These are phyloP conservation scores for Metschnikowia chrysomelidarum DNA, from an alignment of 805 yeast genomes.

Conservation along the genomic window DNA sequence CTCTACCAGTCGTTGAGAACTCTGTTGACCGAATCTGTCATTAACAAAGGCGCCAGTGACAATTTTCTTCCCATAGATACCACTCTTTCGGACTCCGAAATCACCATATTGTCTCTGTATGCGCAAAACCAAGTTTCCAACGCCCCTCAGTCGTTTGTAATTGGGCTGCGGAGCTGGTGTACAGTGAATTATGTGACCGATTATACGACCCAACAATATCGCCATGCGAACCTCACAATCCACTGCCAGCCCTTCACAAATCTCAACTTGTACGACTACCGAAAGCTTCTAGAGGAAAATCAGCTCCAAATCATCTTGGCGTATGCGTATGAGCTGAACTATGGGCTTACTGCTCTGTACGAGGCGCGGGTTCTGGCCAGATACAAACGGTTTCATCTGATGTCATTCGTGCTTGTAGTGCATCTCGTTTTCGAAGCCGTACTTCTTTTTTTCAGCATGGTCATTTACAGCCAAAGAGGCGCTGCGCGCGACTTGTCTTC, in stretches of 20 bases:
- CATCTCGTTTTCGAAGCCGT: slow-evolving; percentile 28
- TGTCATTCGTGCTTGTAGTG: slow-evolving; percentile 29
- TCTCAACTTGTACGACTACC: slow-evolving; percentile 42
- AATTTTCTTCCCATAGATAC: slow-evolving; percentile 25
- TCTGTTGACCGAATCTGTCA: slow-evolving; percentile 19
- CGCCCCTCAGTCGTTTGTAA: slow-evolving; percentile 48
- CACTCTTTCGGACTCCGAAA: slow-evolving; percentile 48
- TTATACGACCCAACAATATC: slow-evolving; percentile 1
- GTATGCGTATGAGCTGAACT: slow-evolving; percentile 41
- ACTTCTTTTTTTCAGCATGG: slow-evolving; percentile 27
- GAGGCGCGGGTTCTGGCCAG: slow-evolving; percentile 14
- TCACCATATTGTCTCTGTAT: slow-evolving; percentile 43
- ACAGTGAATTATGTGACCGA: slow-evolving; percentile 11
- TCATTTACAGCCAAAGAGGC: slow-evolving; percentile 39
- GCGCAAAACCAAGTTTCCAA: slow-evolving; percentile 43
- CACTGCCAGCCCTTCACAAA: slow-evolving; percentile 8
- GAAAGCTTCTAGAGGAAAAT: slow-evolving; percentile 35
- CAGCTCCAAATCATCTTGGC: slow-evolving; percentile 46
- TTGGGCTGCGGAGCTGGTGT: slow-evolving; percentile 15
- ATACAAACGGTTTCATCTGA: slow-evolving; percentile 20
- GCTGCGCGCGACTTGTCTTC: slow-evolving; percentile 29
- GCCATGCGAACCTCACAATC: slow-evolving; percentile 7
- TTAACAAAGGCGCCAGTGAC: slow-evolving; percentile 15
- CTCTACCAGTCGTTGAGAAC: slow-evolving; percentile 38
- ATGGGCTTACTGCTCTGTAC: slow-evolving; percentile 15